These are phyloP conservation scores for Phanerochaete sordida DNA, from an alignment of 768 basidiomycete genomes.

Conservation along the genomic window DNA sequence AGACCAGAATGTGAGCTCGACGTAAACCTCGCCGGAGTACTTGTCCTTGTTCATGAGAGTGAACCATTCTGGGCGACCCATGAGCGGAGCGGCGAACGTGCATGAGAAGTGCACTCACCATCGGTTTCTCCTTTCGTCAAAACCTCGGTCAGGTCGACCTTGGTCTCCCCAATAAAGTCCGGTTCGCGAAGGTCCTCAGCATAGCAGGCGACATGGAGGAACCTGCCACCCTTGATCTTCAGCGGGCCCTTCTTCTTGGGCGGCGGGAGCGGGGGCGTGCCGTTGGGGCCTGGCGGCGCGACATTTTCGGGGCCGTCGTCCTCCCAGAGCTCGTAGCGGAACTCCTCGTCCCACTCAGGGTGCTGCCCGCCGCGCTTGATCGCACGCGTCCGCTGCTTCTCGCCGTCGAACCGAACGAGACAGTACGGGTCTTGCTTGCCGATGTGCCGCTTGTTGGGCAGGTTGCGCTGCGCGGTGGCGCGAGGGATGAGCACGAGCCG, in stretches of 20 bases:
- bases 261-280: slow-evolving; percentile 56
- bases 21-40: slow-evolving; percentile 92
- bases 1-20: slow-evolving; percentile 97
- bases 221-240: slow-evolving; percentile 66
- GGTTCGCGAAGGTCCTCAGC: slow-evolving; percentile 96
- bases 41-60: slow-evolving; percentile 85
- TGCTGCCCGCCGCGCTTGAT: slow-evolving; percentile 97
- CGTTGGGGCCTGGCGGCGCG: slow-evolving; percentile 30
- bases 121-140: slow-evolving; percentile 96
- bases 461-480: slow-evolving; percentile 57
- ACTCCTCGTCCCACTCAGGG: slow-evolving; percentile 98
- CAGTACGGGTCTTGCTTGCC: slow-evolving; percentile 99
- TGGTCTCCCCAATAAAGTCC: slow-evolving; percentile 89
- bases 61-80: slow-evolving; percentile 79
- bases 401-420: slow-evolving; percentile 69
- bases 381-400: slow-evolving; percentile 87
- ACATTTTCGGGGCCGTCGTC: slow-evolving; percentile 45
- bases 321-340: slow-evolving; percentile 87
- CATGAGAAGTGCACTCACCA: slow-evolving; percentile 50
- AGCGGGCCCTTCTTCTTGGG: slow-evolving; percentile 57
- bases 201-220: slow-evolving; percentile 82
- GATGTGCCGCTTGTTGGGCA: slow-evolving; percentile 88
- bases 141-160: slow-evolving; percentile 85
- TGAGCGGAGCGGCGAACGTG: slow-evolving; percentile 9
- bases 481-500: slow-evolving; percentile 2